Evolutionary conservation across 2,329 filamentous ascomycete genomes (phyloP), one percentile per base, ranked within the genome.

Genomic region (Chaetomium globosum): DNA sequence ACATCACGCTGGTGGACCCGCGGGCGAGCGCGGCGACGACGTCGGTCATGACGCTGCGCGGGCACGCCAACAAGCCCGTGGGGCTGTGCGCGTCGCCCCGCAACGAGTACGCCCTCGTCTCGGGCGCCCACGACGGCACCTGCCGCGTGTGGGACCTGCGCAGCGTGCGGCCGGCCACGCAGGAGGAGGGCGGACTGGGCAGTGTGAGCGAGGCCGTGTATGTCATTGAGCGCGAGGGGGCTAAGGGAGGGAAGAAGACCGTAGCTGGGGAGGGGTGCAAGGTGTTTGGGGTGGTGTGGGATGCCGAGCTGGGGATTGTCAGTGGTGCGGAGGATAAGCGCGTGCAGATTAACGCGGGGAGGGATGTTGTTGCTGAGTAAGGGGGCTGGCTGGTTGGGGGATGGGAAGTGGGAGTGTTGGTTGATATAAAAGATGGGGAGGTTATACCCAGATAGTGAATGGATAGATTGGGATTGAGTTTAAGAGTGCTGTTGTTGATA

Each of bases 71-170:
- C 80, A 85, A 85, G 80, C 82, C 89, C 21, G 80, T 81, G 1
- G 80, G 80, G 8, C 72, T 88, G 36, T 76, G 76, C 19, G 75
- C 80, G 10, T 81, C 80, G 48, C 87, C 85, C 7, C 84, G 86
- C 49, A 93, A 89, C 73, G 87, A 89, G 68, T 92, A 93, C 79
- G 87, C 90, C n/a, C 83, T 99, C 9, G 91, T 94, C 0, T 95
- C 90, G 36, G 94, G 87, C n/a, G 91, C 90, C 54, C 91, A 96
- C 77, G 95, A 99, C 77, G 93, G 94, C 39, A 97, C 92, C 1
- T 95, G 92, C 73, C 86, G 93, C 59, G 88, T 99, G 57, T 99
- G 95, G 95, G 95, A 99, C 81, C 83, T 98, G 69, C 84, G 95
- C 62, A 89, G 87, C 72, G 86, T 85, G 61, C 82, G 87, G 75